Evolutionary conservation across 192 early-diverging fungal species (phyloP).

Genomic region (Backusella morwellensis): DNA sequence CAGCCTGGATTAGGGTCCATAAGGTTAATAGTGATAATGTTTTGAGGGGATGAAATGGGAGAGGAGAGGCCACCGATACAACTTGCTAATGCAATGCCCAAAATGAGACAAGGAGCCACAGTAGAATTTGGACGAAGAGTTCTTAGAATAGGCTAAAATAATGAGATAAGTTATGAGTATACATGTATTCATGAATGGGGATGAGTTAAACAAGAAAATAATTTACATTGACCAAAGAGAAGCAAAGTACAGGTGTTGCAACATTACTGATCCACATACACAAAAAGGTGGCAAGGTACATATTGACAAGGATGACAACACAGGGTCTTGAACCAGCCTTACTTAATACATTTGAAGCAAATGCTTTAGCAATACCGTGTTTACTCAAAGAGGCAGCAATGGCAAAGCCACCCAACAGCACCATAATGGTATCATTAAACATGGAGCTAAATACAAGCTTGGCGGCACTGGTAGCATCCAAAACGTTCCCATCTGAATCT

Average conservation of each 20-base stretch:
- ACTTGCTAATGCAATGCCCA: constrained; percentile 72
- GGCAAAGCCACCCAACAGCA: constrained; percentile 68
- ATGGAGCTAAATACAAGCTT: constrained; percentile 66
- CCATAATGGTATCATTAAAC: constrained; percentile 74
- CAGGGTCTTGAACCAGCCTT: constrained; percentile 64
- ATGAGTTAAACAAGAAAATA: background rate
- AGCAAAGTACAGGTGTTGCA: constrained; percentile 74
- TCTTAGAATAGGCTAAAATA: constrained; percentile 64
- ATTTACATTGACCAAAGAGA: constrained; percentile 44
- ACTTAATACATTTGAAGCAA: constrained; percentile 57
- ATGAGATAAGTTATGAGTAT: background rate
- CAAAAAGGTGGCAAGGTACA: constrained; percentile 70
- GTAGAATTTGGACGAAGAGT: constrained; percentile 55
- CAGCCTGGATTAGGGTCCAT: constrained; percentile 65
- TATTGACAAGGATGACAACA: constrained; percentile 65
- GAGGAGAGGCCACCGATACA: constrained; percentile 76
- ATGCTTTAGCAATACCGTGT: constrained; percentile 65
- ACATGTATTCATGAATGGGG: background rate
- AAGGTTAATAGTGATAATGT: constrained; percentile 70
- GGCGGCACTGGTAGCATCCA: constrained; percentile 42
- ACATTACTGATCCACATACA: constrained; percentile 83
- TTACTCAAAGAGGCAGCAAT: constrained; percentile 70
- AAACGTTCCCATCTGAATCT: constrained; percentile 31
- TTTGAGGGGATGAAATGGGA: constrained; percentile 75
- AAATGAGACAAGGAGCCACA: constrained; percentile 60